Evolutionary conservation across 2,329 filamentous ascomycete species (phyloP).

Genomic region (Sphaerulina musiva): DNA sequence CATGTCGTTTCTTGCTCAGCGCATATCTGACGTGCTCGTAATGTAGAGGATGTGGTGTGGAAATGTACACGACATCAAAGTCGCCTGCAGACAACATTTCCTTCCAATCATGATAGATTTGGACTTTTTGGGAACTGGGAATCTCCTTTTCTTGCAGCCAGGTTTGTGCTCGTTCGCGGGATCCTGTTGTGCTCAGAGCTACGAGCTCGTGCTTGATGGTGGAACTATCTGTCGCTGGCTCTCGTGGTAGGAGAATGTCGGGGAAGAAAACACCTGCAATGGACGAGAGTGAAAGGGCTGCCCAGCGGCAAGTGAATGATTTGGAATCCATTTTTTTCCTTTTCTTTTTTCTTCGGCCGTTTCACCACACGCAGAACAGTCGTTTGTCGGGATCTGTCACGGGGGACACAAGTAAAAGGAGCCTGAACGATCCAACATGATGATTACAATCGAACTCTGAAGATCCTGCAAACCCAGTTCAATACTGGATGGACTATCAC

Average conservation of each 20-base stretch:
- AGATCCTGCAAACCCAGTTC: too few species aligned
- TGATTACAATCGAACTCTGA: too few species aligned
- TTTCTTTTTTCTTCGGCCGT: too few species aligned
- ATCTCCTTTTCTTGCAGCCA: constrained; percentile 26
- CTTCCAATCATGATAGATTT: constrained; percentile 25
- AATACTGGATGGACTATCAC: too few species aligned
- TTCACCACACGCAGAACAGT: too few species aligned
- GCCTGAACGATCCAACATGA: too few species aligned
- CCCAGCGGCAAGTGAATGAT: constrained; percentile 3
- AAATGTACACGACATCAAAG: constrained; percentile 32
- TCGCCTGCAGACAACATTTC: constrained; percentile 27
- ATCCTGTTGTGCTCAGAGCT: constrained; percentile 24
- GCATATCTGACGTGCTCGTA: constrained; percentile 25
- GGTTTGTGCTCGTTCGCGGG: constrained; percentile 16
- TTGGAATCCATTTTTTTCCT: too few species aligned
- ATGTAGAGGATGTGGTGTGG: constrained; percentile 29
- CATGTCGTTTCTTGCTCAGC: constrained; percentile 22
- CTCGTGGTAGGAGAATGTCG: constrained; percentile 22
- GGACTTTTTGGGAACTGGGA: constrained; percentile 18
- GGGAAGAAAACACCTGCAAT: constrained; percentile 21
- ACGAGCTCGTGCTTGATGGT: constrained; percentile 24
- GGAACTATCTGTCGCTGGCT: constrained; percentile 2
- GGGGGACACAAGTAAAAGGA: too few species aligned
- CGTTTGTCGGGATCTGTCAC: too few species aligned
- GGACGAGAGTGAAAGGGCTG: constrained; percentile 5